phyloP scores from a whole-genome alignment of 768 basidiomycete genomes.

The Boletus tomentosulus region DNA sequence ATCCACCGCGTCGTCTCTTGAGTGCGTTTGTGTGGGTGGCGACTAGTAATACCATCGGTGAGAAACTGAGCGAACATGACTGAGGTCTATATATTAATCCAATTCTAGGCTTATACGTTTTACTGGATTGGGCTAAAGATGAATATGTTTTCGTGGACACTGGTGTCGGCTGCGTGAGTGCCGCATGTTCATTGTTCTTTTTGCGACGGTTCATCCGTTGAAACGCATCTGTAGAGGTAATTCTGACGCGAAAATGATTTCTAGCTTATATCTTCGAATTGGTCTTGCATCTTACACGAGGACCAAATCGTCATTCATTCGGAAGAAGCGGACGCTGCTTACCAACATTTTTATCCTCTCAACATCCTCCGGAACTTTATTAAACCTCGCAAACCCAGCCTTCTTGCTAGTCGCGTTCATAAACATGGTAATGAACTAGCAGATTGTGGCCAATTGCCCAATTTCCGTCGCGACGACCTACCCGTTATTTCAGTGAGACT shows the following conservation, averaged over 20 bases:
- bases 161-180: constrained; percentile 66
- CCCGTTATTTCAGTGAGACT: constrained; percentile 43
- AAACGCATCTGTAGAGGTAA: not conserved
- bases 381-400: constrained; percentile 23
- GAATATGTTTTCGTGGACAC: constrained; percentile 74
- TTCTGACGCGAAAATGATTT: constrained; percentile 3
- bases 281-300: constrained; percentile 71
- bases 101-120: constrained; percentile 57
- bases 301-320: constrained; percentile 69
- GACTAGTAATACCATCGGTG: constrained; percentile 34
- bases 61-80: not conserved
- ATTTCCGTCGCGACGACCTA: constrained; percentile 24
- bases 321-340: constrained; percentile 62
- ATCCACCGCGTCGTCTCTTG: constrained; percentile 55
- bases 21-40: constrained; percentile 71
- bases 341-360: constrained; percentile 66
- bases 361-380: constrained; percentile 30
- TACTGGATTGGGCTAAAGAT: constrained; percentile 61
- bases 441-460: constrained; percentile 3
- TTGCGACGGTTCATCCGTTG: constrained; percentile 3
- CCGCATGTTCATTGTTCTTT: not conserved
- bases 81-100: not conserved
- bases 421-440: constrained; percentile 3
- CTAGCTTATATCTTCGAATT: constrained; percentile 65
- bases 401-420: constrained; percentile 9